Evolutionary conservation across 2,329 filamentous ascomycete species (phyloP), one percentile per base, ranked within the genome.

Genomic region (Ophiocordyceps robertsii): DNA sequence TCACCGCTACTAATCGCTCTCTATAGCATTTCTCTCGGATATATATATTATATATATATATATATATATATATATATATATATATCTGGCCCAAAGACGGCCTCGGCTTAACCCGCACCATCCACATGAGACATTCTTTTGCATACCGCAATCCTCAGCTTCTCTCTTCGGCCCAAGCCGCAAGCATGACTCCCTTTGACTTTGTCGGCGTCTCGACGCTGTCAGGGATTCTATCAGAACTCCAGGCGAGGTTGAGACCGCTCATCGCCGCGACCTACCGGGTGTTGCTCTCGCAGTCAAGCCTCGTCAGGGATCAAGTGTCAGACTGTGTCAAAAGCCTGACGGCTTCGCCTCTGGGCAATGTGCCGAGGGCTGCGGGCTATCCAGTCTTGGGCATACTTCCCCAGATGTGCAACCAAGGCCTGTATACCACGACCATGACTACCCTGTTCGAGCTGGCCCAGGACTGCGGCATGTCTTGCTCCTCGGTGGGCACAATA

Each of bases 351-450:
- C 30, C 36, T 9, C 29, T 44, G 5, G 27, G 29, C n/a, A 29
- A 44, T 9, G 29, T 44, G 2, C 42, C 42, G 6, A 31, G 29
- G 21, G 42, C 38, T 14, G 6, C 38, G 10, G 42, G 42, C 33
- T 40, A 32, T 9, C 42, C 42, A 3, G 9, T 44, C 7, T 32
- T 44, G 10, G 42, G 42, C 5, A 37, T 44, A 14, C 33, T 44
- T 11, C 42, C 42, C 3, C 38, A 44, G 8, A 44, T 44, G 32
- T 44, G 42, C 29, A 44, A 38, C 38, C 16, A 42, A 9, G 42
- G 42, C 3, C 38, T 44, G 6, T 44, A 40, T 17, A 30, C 32
- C 11, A 9, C 27, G 6, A 31, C 33, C 32, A 37, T 44, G 38
- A 38, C 12, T n/a, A 37, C 14, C 24, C 16, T 44, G 16, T 40